Evolutionary conservation across 768 basidiomycete genomes (phyloP), one percentile per base, ranked within the genome.

Genomic region (Sistotremastrum suecicum): DNA sequence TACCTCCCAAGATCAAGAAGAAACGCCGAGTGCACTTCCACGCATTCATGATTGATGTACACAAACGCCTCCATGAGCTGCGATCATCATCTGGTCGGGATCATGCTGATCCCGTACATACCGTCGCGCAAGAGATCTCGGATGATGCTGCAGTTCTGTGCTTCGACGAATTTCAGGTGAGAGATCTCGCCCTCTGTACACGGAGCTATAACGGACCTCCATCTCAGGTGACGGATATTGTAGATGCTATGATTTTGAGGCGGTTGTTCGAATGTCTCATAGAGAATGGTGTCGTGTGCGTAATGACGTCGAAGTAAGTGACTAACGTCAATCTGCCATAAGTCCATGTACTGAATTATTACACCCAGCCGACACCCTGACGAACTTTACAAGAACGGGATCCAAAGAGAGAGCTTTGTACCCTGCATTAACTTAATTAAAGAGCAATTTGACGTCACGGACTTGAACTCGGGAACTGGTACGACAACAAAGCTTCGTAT

Each of bases 31-130:
- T 97, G 10, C 95, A 99, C 62, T 99, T 99, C 60, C 92, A 98
- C 58, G 88, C 90, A 1, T 98, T 99, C 70, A 98, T 99, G 95
- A 80, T 97, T 50, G 95, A 99, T 58, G 91, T 97, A 20, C 88
- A 97, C 60, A 95, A 94, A 58, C 80, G 90, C 11, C 60, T 92
- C 3, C 91, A 97, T 53, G 77, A 78, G 1, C 74, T 83, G 36
- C 91, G 90, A 65, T 66, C 74, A 38, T 71, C 74, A 46, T 74
- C 80, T 66, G 83, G 84, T 2, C 64, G 68, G 50, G 59, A 71
- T 10, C 75, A 78, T 20, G 81, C 84, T 11, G 90, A 97, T 59
- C 81, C 87, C 31, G 85, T 95, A 56, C 66, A 78, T 29, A 86
- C 88, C 20, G 88, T 94, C 7, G 90, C 91, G 5, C 66, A 84